phyloP scores from a whole-genome alignment of 2,329 filamentous ascomycete species.

The Ophiostoma tasmaniense region DNA sequence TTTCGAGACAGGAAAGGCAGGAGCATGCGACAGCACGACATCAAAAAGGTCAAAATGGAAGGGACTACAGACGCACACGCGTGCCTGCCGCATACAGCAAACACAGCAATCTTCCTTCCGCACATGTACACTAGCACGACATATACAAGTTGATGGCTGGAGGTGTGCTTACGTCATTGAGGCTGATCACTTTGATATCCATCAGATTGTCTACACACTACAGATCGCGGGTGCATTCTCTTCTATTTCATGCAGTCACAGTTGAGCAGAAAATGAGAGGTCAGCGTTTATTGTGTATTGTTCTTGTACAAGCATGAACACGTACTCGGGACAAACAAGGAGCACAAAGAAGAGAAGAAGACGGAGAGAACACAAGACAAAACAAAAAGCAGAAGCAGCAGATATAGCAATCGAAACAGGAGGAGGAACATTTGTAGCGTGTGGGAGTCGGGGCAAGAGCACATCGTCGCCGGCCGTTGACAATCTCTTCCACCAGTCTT shows the following conservation, averaged over 20 bases:
- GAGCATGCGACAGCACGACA: background rate
- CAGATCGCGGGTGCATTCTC: background rate
- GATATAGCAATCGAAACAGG: background rate
- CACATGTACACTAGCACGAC: background rate
- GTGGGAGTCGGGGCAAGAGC: no score
- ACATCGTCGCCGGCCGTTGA: no score
- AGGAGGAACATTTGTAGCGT: background rate
- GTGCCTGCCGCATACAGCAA: background rate
- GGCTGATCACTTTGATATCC: background rate
- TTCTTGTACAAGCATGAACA: background rate
- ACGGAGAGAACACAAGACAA: background rate
- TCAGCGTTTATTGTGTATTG: background rate
- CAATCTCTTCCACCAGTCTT: background rate
- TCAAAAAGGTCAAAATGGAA: background rate
- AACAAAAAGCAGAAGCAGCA: background rate
- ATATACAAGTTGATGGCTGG: no score
- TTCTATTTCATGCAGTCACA: background rate
- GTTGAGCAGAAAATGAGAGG: background rate
- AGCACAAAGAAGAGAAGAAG: background rate
- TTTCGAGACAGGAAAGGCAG: background rate
- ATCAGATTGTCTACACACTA: background rate
- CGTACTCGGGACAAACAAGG: background rate
- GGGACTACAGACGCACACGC: background rate
- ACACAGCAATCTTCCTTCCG: background rate
- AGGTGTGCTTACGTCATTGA: background rate